phyloP scores from a whole-genome alignment of 768 basidiomycete genomes.

The Naganishia vaughanmartiniae region DNA sequence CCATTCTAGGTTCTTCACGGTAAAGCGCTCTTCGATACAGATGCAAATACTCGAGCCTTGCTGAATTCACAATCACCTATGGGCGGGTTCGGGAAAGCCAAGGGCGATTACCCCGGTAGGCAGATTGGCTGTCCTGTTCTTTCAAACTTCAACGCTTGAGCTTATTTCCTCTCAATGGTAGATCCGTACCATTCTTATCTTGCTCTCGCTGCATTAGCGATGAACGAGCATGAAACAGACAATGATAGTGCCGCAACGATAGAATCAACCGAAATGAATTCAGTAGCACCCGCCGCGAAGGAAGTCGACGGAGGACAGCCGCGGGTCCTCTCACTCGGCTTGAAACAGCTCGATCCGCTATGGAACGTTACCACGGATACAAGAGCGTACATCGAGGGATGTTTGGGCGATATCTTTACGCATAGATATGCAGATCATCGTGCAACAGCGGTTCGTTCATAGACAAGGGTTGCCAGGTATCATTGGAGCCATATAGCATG shows the following conservation, averaged over 20 bases:
- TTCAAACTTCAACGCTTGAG: background rate
- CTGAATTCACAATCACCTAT: conserved; percentile 76
- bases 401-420: background rate
- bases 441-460: background rate
- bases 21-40: conserved; percentile 61
- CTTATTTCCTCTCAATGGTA: conserved; percentile 40
- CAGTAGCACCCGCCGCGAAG: background rate
- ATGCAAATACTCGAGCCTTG: conserved; percentile 64
- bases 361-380: conserved; percentile 29
- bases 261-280: background rate
- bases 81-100: conserved; percentile 83
- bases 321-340: background rate
- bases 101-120: conserved; percentile 74
- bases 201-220: conserved; percentile 50
- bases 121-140: background rate
- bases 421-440: background rate
- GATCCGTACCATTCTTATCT: conserved; percentile 97
- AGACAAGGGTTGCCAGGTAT: background rate
- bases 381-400: conserved; percentile 1
- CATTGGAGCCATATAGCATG: too few species aligned
- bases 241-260: background rate
- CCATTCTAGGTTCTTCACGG: conserved; percentile 65
- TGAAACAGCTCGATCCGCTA: conserved; percentile 22
- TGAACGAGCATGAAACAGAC: conserved; percentile 26
- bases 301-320: background rate